phyloP scores from a whole-genome alignment of 768 basidiomycete genomes.

The Calocybe indica region DNA sequence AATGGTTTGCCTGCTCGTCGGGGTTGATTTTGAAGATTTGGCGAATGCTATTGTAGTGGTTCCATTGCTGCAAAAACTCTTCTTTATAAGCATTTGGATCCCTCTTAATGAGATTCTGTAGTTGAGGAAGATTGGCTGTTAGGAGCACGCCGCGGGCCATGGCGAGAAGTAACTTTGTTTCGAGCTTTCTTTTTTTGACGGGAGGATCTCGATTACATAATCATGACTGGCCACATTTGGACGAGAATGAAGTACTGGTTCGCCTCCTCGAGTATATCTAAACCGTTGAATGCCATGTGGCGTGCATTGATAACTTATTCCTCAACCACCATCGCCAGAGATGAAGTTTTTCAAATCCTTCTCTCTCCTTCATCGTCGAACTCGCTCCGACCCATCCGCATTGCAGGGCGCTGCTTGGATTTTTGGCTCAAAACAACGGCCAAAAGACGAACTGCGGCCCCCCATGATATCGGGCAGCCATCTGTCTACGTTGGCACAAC shows the following conservation, averaged over 20 bases:
- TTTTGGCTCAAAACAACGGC: conserved; percentile 9
- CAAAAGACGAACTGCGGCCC: too few species aligned
- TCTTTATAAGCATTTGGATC: conserved; percentile 88
- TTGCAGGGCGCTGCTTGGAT: conserved; percentile 16
- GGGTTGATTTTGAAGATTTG: conserved; percentile 82
- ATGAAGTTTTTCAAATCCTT: conserved; percentile 45
- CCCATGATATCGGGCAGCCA: too few species aligned
- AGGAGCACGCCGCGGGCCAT: conserved; percentile 72
- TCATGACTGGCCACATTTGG: too few species aligned
- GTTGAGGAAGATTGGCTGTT: conserved; percentile 86
- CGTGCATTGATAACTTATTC: not conserved
- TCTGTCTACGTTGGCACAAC: too few species aligned
- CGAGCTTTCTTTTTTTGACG: conserved; percentile 3
- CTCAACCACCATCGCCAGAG: not conserved
- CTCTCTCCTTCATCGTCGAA: conserved; percentile 39
- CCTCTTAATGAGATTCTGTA: conserved; percentile 96
- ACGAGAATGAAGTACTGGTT: too few species aligned
- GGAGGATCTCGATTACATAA: too few species aligned
- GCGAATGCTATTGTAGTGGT: conserved; percentile 84
- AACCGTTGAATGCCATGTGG: too few species aligned
- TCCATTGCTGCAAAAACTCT: conserved; percentile 96
- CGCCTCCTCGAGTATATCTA: too few species aligned
- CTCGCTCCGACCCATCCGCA: conserved; percentile 40
- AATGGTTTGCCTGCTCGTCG: conserved; percentile 79
- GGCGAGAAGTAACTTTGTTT: conserved; percentile 7